phyloP scores from a whole-genome alignment of 2,329 filamentous ascomycete genomes.

The Penicillium sp. region DNA sequence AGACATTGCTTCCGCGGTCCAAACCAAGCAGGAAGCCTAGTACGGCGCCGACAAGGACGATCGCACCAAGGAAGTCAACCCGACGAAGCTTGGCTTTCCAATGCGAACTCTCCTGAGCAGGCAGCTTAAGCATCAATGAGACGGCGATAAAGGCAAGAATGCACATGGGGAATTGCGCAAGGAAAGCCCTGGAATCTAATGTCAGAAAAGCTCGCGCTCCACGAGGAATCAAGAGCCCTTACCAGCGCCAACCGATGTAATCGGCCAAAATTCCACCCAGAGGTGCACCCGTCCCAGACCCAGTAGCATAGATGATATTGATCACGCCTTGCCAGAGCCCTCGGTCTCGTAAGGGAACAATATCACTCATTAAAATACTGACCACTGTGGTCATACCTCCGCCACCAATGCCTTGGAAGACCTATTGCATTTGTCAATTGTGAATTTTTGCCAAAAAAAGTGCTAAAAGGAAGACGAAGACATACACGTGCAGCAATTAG shows the following conservation, averaged over 20 bases:
- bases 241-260: constrained; percentile 75
- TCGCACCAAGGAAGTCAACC: constrained; percentile 74
- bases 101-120: constrained; percentile 60
- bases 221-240: constrained; percentile 31
- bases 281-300: constrained; percentile 70
- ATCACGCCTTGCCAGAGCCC: constrained; percentile 75
- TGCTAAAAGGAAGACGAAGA: neutral
- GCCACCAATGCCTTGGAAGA: constrained; percentile 67
- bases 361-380: constrained; percentile 70
- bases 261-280: constrained; percentile 73
- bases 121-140: constrained; percentile 64
- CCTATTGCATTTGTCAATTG: constrained; percentile 33
- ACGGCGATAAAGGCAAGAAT: constrained; percentile 67
- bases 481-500: constrained; percentile 64
- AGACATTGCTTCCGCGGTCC: constrained; percentile 72
- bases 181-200: constrained; percentile 61
- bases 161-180: constrained; percentile 71
- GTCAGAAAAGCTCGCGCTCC: constrained; percentile 12
- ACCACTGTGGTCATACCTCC: constrained; percentile 73
- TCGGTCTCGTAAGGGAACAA: constrained; percentile 69
- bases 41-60: constrained; percentile 67
- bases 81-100: constrained; percentile 68
- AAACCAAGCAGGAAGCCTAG: constrained; percentile 69
- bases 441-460: neutral
- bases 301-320: constrained; percentile 72